Evolutionary conservation across 164 flowering plant genomes (phyloP), one percentile per base, ranked within the genome.

Genomic region (Warburgia ugandensis): DNA sequence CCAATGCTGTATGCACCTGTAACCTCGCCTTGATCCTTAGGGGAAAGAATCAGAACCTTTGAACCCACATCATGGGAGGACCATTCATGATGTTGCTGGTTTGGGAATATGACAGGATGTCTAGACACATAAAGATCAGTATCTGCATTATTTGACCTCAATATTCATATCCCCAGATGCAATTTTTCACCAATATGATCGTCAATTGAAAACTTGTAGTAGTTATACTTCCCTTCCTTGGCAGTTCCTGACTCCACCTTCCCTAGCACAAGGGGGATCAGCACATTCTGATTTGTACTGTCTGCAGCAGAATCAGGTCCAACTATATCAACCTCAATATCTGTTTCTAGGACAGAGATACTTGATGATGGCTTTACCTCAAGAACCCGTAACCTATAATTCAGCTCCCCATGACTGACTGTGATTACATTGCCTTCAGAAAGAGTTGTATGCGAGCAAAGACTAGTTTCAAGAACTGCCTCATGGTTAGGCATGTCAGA

Each of bases 361-460:
- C 91, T 82, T 12, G 89, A 66, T 29, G 97, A 71, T 14, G 99
- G 99, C 56, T 77, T 85, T 47, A 92, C 60, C 73, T 86, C 94
- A 37, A 92, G 84, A 57, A 88, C 97, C 38, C 62, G 69, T 62
- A 92, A 56, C 52, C 65, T 74, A 56, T 80, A 86, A 1, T 56
- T 64, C 9, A 88, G 65, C 25, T 70, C 80, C 32, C 99, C 99
- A 67, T 92, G 83, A 50, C 66, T 68, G 45, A 92, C 97, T 0
- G 76, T 73, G 19, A 92, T 44, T 13, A 77, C 27, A 61, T 92
- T 94, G 46, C 72, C 80, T 69, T 83, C 61, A 56, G 99, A 81
- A 68, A 92, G 95, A 43, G 99, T 80, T 13, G 99, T 89, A 72
- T 88, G 89, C 49, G 84, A 91, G 25, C 99, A 89, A 48, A 92